Conservation (phyloP, 805 yeast species). For the Kuraishia floccosa region DNA sequence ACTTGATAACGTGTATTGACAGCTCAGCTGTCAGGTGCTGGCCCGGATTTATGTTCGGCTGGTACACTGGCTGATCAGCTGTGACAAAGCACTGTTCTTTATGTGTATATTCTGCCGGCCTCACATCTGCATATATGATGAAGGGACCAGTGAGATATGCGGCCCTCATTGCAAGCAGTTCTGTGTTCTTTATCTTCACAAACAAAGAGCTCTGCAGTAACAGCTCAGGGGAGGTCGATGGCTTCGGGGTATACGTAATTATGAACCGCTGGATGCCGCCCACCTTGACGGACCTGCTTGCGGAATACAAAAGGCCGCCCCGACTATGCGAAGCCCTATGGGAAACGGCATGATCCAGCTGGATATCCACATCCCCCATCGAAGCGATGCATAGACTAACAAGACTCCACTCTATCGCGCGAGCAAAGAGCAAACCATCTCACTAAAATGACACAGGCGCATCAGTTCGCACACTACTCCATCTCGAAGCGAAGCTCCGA, state of each 20-base stretch:
- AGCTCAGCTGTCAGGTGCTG: conserved; percentile 50
- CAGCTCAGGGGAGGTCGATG: conserved; percentile 5
- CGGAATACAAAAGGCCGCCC: conserved; percentile 4
- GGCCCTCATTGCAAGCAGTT: conserved; percentile 64
- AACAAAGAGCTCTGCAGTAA: conserved; percentile 19
- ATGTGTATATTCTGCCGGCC: conserved; percentile 53
- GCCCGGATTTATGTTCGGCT: conserved; percentile 62
- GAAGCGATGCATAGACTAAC: no score
- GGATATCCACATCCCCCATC: no score
- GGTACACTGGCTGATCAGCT: conserved; percentile 69
- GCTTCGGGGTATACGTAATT: conserved; percentile 33
- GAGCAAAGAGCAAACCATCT: no score
- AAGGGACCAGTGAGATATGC: conserved; percentile 88
- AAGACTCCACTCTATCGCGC: no score
- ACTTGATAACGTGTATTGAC: conserved; percentile 51
- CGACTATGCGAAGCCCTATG: no score
- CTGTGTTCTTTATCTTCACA: conserved; percentile 59
- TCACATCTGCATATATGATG: conserved; percentile 71
- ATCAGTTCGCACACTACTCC: no score
- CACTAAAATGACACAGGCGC: no score
- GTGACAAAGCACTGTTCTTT: conserved; percentile 44
- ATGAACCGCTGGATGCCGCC: conserved; percentile 51
- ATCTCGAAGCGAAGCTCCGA: no score
- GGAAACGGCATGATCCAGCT: no score
- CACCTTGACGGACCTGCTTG: conserved; percentile 28